Conservation (phyloP, 1,284 basidiomycete species). For the Cryptococcus sp. region DNA sequence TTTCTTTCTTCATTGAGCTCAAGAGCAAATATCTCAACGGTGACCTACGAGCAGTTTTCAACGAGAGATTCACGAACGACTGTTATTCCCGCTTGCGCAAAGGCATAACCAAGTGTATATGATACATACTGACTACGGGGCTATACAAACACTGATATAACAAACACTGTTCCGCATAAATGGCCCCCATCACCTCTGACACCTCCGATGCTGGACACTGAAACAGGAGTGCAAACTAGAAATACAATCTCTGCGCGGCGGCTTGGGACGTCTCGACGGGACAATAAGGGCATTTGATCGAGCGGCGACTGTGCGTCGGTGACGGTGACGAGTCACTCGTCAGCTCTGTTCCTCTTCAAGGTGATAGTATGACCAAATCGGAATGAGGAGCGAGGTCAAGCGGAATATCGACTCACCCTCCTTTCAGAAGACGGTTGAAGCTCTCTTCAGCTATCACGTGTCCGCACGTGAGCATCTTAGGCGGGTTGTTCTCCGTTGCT, state of each 20-base stretch:
- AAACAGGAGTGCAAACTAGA: conserved; percentile 20
- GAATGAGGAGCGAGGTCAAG: not conserved
- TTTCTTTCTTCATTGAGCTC: not conserved
- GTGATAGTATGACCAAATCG: not conserved
- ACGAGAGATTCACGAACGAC: too few species aligned
- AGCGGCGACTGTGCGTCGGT: conserved; percentile 31
- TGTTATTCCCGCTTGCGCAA: too few species aligned
- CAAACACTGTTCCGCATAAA: too few species aligned
- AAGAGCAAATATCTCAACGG: not conserved
- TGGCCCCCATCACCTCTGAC: too few species aligned
- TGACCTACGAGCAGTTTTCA: too few species aligned
- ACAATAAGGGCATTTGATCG: conserved; percentile 54
- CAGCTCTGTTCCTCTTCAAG: not conserved
- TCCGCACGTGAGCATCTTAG: conserved; percentile 95
- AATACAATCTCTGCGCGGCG: conserved; percentile 49
- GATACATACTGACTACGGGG: not conserved
- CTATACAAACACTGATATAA: not conserved
- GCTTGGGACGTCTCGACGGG: conserved; percentile 47
- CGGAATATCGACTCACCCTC: conserved; percentile 65
- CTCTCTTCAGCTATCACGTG: conserved; percentile 92
- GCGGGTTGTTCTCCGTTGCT: conserved; percentile 87
- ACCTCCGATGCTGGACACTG: too few species aligned
- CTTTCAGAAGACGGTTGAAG: conserved; percentile 79
- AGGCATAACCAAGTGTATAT: too few species aligned
- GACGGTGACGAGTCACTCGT: not conserved